Conservation (phyloP, 345 rosid species). For the Hibiscus syriacus region DNA sequence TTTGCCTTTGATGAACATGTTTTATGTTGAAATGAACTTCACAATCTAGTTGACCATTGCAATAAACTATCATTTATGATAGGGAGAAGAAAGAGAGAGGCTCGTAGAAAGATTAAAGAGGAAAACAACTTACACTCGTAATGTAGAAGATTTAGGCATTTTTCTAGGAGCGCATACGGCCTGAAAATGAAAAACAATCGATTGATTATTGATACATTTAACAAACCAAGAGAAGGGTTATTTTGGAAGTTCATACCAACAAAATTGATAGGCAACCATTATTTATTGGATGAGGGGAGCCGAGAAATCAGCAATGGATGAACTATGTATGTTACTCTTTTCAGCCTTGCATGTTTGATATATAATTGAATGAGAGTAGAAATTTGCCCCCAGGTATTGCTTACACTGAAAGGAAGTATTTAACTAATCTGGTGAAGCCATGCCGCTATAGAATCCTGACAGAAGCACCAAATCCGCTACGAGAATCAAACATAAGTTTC, state of each 20-base stretch:
- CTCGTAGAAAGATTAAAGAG: neutral
- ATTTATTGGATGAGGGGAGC: neutral
- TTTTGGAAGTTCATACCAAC: slow-evolving; percentile 11
- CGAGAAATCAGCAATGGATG: neutral
- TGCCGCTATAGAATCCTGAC: no score
- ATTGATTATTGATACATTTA: neutral
- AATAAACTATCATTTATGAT: neutral
- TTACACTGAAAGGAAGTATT: no score
- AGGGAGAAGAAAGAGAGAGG: neutral
- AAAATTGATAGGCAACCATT: neutral
- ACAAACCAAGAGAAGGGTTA: slow-evolving; percentile 8
- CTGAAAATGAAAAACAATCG: slow-evolving; percentile 6
- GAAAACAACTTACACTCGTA: neutral
- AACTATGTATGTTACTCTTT: neutral
- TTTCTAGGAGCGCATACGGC: slow-evolving; percentile 16
- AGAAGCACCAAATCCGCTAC: no score
- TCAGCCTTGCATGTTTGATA: no score
- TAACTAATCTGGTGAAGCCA: no score
- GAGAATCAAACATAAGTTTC: no score
- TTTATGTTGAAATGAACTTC: no score
- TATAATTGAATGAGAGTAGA: no score
- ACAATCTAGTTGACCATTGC: no score
- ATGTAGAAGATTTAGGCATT: neutral
- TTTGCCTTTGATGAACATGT: no score
- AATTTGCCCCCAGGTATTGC: no score